phyloP scores from a whole-genome alignment of 331 rosid genomes.

The Rhamnella rubrinervis region DNA sequence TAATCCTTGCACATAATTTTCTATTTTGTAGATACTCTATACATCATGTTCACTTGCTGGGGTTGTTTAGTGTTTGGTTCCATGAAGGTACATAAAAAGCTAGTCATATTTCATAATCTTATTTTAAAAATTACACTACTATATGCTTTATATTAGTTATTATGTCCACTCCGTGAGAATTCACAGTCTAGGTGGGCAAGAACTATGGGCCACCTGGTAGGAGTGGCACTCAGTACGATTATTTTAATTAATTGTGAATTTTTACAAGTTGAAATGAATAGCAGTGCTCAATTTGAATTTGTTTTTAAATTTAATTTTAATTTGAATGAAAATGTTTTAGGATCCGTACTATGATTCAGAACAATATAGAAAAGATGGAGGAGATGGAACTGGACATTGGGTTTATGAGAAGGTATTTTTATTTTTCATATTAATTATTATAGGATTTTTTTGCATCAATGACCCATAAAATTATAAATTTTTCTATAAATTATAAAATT shows the following conservation, averaged over 20 bases:
- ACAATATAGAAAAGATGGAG: slow-evolving; percentile 79
- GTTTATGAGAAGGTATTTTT: slow-evolving; percentile 73
- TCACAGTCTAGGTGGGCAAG: too few species aligned
- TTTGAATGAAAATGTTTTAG: slow-evolving; percentile 32
- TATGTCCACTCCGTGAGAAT: not conserved
- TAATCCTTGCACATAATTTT: not conserved
- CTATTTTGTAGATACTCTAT: slow-evolving; percentile 52
- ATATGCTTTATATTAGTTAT: not conserved
- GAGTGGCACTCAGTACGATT: too few species aligned
- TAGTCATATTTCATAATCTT: not conserved
- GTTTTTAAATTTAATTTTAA: not conserved
- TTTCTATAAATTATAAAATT: too few species aligned
- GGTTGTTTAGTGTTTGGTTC: slow-evolving; percentile 86
- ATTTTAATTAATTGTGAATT: too few species aligned
- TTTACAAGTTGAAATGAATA: too few species aligned
- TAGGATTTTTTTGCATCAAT: too few species aligned
- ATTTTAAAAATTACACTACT: not conserved
- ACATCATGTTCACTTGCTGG: slow-evolving; percentile 88
- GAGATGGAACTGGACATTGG: slow-evolving; percentile 94
- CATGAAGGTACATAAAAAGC: slow-evolving; percentile 56
- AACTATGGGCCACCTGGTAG: too few species aligned
- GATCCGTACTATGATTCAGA: slow-evolving; percentile 90
- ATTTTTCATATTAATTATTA: not conserved
- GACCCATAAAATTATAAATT: too few species aligned
- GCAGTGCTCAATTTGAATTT: too few species aligned